Evolutionary conservation across 2,329 filamentous ascomycete species (phyloP).

Genomic region (Chalaropsis ovoidea): DNA sequence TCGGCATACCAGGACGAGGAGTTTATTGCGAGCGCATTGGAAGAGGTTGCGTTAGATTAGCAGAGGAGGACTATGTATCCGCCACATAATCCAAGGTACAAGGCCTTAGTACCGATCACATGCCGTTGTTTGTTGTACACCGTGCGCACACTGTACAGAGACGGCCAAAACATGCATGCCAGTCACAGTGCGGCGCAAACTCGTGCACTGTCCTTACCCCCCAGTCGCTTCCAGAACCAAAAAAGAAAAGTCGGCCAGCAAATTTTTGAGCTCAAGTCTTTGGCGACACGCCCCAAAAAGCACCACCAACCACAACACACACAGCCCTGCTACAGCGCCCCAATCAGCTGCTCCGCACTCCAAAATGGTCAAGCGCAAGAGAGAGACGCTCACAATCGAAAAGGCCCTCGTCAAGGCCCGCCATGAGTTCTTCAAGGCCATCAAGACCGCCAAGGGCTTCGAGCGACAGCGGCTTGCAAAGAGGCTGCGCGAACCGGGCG

Average conservation of each 20-base stretch:
- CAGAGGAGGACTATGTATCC: not conserved
- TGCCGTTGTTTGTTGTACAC: not conserved
- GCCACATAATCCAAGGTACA: not conserved
- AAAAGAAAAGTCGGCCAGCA: conserved; percentile 11
- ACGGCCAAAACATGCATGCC: not conserved
- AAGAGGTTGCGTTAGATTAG: conserved; percentile 28
- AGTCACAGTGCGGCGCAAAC: conserved; percentile 20
- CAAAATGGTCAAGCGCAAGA: conserved; percentile 51
- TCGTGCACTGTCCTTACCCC: not conserved
- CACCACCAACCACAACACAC: not conserved
- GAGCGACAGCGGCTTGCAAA: conserved; percentile 68
- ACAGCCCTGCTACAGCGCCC: not conserved
- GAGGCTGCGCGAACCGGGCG: conserved; percentile 41
- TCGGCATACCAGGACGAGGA: conserved; percentile 27
- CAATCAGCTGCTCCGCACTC: not conserved
- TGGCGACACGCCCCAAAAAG: not conserved
- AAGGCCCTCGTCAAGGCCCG: conserved; percentile 45
- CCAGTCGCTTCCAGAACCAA: conserved; percentile 16
- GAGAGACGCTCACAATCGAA: conserved; percentile 39
- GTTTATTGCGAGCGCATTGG: conserved; percentile 28
- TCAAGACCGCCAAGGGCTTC: conserved; percentile 64
- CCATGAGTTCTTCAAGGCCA: conserved; percentile 53
- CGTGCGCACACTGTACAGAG: not conserved
- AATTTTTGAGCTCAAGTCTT: conserved; percentile 2
- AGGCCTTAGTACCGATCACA: not conserved